These are phyloP conservation scores for Vishniacozyma victoriae DNA, from an alignment of 768 basidiomycete species.

Conservation along the genomic window DNA sequence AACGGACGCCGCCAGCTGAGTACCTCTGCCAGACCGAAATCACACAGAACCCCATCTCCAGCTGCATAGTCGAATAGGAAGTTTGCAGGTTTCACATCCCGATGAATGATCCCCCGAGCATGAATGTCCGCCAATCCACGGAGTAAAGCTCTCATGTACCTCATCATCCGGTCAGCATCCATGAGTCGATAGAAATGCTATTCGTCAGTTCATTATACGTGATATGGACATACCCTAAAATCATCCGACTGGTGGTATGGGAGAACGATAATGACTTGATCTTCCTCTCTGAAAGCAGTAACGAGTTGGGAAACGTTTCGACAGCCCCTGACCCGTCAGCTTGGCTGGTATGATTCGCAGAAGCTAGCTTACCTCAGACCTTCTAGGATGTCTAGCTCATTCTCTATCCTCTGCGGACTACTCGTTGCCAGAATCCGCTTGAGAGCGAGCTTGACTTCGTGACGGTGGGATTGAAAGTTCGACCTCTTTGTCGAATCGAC, in stretches of 20 bases:
- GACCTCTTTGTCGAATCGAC: constrained; percentile 1
- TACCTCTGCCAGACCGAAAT: constrained; percentile 93
- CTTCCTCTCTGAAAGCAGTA: constrained; percentile 81
- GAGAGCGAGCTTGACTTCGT: constrained; percentile 68
- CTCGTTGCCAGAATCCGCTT: constrained; percentile 97
- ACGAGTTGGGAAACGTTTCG: constrained; percentile 88
- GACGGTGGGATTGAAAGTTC: background rate
- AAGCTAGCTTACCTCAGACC: constrained; percentile 50
- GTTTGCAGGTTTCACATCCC: constrained; percentile 97
- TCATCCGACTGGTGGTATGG: constrained; percentile 89
- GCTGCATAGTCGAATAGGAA: constrained; percentile 85
- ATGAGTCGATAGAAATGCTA: constrained; percentile 69
- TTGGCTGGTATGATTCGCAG: background rate
- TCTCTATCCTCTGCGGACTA: constrained; percentile 81
- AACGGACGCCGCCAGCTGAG: background rate
- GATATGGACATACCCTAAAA: constrained; percentile 65
- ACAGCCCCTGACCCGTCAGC: constrained; percentile 56
- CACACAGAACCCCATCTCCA: constrained; percentile 78
- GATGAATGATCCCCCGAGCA: constrained; percentile 78
- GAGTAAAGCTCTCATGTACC: constrained; percentile 86
- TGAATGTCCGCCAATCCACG: constrained; percentile 86
- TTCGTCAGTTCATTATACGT: constrained; percentile 5
- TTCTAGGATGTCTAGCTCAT: constrained; percentile 86
- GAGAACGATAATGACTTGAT: constrained; percentile 91
- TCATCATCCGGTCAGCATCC: constrained; percentile 68